Evolutionary conservation across 768 basidiomycete species (phyloP), one percentile per base, ranked within the genome.

Genomic region (Hericium alpestre): DNA sequence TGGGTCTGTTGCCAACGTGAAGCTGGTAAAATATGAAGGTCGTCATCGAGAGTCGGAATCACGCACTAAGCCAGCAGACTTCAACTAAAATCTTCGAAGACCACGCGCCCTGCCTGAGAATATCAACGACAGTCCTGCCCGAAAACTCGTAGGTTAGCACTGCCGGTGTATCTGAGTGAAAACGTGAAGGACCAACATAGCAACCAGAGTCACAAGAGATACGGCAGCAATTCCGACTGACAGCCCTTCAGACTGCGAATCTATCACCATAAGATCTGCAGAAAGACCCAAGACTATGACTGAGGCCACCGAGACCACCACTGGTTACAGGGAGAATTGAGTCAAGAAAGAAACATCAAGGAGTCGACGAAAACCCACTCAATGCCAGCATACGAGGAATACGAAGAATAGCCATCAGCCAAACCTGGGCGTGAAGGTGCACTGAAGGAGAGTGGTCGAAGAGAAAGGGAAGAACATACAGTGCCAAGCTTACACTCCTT

Each of bases 11-110:
- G 54, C 38, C 22, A 4, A n/a, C 8, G 11, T n/a, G 20, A 18
- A 20, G 20, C 20, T 22, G 48, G 16, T 37, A 8, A 22, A 16
- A 50, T 13, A 13, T n/a, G 15, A 13, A 22, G 15, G 15, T 32
- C 32, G 18, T 32, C 32, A 32, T n/a, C 16, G 49, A 16, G 22
- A 20, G 16, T 9, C 7, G 23, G 11, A 23, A 8, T 51, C 2
- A 53, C 73, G 62, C 58, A 76, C 73, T 62, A 53, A 74, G 58
- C 71, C 70, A 74, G 13, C 16, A 50, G 15, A 76, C 32, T 58
- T 77, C 76, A 7, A 72, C 64, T 18, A 66, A 56, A 13, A 75
- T 64, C 66, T 68, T 69, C 23, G 76, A 77, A 8, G 72, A 68
- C 46, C 72, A 61, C 0, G 72, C 70, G n/a, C 71, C 74, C 23